Evolutionary conservation across 345 rosid genomes (phyloP).

Genomic region (Ceriops decandra): DNA sequence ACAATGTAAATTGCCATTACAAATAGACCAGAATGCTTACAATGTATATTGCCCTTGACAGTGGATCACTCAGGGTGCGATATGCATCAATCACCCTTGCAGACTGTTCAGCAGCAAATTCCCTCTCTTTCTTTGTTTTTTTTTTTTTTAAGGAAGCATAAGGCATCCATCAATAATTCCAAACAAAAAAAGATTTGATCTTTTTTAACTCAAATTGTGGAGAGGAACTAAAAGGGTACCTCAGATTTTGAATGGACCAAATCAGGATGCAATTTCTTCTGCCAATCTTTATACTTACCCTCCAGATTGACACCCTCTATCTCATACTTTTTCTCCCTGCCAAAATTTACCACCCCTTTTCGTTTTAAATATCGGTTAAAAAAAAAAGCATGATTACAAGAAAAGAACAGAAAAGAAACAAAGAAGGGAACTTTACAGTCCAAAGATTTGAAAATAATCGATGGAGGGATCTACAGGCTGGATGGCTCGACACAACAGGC

Average conservation of each 20-base stretch:
- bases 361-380: too few relatives aligned
- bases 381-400: not conserved
- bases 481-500: slow-evolving; percentile 62
- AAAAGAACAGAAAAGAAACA: not conserved
- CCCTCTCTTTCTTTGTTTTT: slow-evolving; percentile 57
- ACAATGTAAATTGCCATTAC: not conserved
- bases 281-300: slow-evolving; percentile 77
- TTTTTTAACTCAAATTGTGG: not conserved
- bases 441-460: slow-evolving; percentile 75
- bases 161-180: not conserved
- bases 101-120: slow-evolving; percentile 84
- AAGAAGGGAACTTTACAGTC: slow-evolving; percentile 43
- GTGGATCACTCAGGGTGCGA: slow-evolving; percentile 52
- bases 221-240: slow-evolving; percentile 35
- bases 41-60: slow-evolving; percentile 74
- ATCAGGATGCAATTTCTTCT: slow-evolving; percentile 95
- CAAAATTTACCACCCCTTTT: not conserved
- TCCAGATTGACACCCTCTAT: slow-evolving; percentile 55
- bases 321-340: slow-evolving; percentile 64
- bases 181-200: not conserved
- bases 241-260: slow-evolving; percentile 86
- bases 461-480: slow-evolving; percentile 78
- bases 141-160: not conserved
- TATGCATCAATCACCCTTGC: slow-evolving; percentile 80
- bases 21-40: slow-evolving; percentile 39